Evolutionary conservation across 75 land plant genomes (phyloP), one percentile per base, ranked within the genome.

Genomic region (Adiantum capillusveneris): DNA sequence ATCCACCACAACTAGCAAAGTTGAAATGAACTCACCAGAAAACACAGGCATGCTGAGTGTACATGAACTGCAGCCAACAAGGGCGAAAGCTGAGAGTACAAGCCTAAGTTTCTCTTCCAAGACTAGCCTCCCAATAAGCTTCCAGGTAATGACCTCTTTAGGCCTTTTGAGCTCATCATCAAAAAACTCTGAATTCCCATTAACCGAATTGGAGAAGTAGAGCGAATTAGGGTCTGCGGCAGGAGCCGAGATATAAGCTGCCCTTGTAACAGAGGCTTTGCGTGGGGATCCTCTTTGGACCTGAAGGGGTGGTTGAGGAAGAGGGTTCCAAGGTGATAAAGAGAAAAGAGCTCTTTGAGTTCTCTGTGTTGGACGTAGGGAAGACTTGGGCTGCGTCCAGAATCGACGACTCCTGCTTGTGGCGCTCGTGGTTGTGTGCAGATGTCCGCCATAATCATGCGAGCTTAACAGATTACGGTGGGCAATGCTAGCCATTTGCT

Each of bases 11-110:
- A n/a, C n/a, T n/a, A n/a, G n/a, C n/a, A 21, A 2, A 20, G 19
- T 1, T 25, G 25, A 11, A 21, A 1, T 22, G 31, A 22, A 34
- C 3, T 30, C 49, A 89, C 95, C 95, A 3, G 99, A 86, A 31
- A 84, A 86, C 0, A 94, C 69, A 20, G 98, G 96, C 96, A 94
- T 86, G n/a, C 88, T 77, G 56, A 94, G 96, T 25, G 96, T 94
- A 52, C 99, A 90, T 11, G 75, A 27, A 17, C 85, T 81, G 65
- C 88, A 81, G 0, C 73, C 85, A 44, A 84, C 25, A 13, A 94
- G 84, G 26, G 82, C 64, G 21, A 71, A 42, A 1, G 65, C 48
- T 29, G 86, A 77, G 6, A 70, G 50, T 0, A 63, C 69, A 9
- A 94, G 74, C 44, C 99, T 65, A 61, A 74, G 44, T 60, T 85